phyloP scores from a whole-genome alignment of 2,329 filamentous ascomycete species.

The Ascochyta rabiei region DNA sequence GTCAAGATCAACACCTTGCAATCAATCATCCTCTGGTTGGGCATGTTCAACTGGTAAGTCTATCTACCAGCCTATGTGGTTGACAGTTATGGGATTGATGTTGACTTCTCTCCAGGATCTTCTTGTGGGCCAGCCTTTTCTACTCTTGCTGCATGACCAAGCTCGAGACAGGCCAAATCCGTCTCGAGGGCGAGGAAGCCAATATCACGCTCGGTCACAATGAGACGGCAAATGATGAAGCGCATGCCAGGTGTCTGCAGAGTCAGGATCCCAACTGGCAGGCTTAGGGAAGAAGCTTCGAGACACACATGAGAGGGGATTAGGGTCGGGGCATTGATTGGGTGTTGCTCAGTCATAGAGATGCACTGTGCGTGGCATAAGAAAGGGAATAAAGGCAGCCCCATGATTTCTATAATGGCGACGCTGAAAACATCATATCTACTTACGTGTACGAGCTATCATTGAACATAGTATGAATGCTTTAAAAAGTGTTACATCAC shows the following conservation, averaged over 20 bases:
- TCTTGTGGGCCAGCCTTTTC: conserved; percentile 33
- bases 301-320: neutral
- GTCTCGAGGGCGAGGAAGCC: conserved; percentile 30
- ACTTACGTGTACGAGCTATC: neutral
- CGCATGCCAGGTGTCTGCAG: conserved; percentile 26
- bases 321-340: neutral
- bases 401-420: too few relatives aligned
- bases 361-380: neutral
- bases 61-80: neutral
- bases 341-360: neutral
- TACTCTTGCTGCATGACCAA: conserved; percentile 37
- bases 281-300: neutral
- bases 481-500: too few relatives aligned
- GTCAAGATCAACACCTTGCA: conserved; percentile 30
- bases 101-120: conserved; percentile 23
- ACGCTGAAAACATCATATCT: neutral
- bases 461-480: too few relatives aligned
- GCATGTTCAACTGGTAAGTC: conserved; percentile 35
- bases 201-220: conserved; percentile 17
- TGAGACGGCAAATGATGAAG: conserved; percentile 24
- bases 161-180: conserved; percentile 28
- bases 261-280: conserved; percentile 29
- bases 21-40: conserved; percentile 27
- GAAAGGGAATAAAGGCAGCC: neutral
- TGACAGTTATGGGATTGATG: neutral